phyloP scores from a whole-genome alignment of 345 rosid species.

The Citrus glauca region DNA sequence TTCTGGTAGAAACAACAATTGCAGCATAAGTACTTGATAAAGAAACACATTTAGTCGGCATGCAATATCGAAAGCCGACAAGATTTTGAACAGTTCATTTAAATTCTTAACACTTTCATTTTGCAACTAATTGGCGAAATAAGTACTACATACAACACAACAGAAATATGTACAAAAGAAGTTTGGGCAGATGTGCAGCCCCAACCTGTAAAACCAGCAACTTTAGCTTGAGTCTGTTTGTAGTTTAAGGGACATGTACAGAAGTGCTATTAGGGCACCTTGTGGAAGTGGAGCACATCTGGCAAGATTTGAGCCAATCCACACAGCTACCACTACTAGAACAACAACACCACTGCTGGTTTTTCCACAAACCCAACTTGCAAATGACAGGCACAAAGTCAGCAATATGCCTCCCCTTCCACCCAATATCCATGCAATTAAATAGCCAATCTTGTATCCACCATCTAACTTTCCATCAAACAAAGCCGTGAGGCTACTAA shows the following conservation, averaged over 20 bases:
- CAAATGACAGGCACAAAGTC: constrained; percentile 62
- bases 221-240: constrained; percentile 53
- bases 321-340: constrained; percentile 62
- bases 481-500: constrained; percentile 58
- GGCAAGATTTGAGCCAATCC: constrained; percentile 77
- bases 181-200: not conserved
- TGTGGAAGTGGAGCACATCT: constrained; percentile 82
- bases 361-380: constrained; percentile 90
- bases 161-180: constrained; percentile 2
- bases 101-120: constrained; percentile 6
- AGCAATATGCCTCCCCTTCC: constrained; percentile 70
- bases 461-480: constrained; percentile 67
- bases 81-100: not conserved
- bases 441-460: constrained; percentile 80
- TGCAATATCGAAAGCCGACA: not conserved
- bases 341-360: constrained; percentile 75
- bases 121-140: not conserved
- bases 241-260: constrained; percentile 88
- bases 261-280: constrained; percentile 72
- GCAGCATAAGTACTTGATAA: not conserved
- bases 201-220: not conserved
- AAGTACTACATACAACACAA: not conserved
- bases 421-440: constrained; percentile 72
- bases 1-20: not conserved
- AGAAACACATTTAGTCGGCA: not conserved